Evolutionary conservation across 169 alveolate genomes (phyloP).

Genomic region (Besnoitia besnoiti): DNA sequence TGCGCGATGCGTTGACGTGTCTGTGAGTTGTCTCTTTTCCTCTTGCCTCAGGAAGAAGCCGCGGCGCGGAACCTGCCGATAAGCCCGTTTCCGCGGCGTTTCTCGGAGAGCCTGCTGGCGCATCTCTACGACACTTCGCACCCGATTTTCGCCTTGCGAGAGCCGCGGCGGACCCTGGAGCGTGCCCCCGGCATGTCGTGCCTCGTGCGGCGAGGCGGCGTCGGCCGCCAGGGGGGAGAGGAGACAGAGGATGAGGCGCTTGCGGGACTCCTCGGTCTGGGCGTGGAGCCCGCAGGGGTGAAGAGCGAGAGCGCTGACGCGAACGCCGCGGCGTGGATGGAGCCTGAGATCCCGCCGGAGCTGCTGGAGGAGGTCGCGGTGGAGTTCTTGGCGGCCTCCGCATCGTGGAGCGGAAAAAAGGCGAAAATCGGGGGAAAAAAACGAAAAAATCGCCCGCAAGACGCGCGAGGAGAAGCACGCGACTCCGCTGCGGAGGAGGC

Average conservation of each 20-base stretch:
- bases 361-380: neutral
- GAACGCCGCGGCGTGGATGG: neutral
- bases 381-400: neutral
- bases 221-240: neutral
- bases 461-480: no score
- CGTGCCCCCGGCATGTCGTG: neutral
- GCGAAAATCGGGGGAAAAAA: neutral
- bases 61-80: neutral
- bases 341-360: neutral
- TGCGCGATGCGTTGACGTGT: no score
- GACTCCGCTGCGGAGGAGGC: neutral
- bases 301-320: neutral
- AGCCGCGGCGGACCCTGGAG: neutral
- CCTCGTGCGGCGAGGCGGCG: neutral
- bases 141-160: neutral
- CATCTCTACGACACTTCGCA: neutral
- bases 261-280: no score
- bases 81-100: neutral
- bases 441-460: no score
- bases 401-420: neutral
- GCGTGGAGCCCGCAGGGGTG: no score
- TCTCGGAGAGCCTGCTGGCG: constrained; percentile 12
- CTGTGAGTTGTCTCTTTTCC: neutral
- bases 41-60: neutral
- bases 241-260: neutral